Percentiles rank a stretch among this genome's conserved stretches.
phyloP scores from a whole-genome alignment of 345 rosid genomes.

The Hypericum perforatum region DNA sequence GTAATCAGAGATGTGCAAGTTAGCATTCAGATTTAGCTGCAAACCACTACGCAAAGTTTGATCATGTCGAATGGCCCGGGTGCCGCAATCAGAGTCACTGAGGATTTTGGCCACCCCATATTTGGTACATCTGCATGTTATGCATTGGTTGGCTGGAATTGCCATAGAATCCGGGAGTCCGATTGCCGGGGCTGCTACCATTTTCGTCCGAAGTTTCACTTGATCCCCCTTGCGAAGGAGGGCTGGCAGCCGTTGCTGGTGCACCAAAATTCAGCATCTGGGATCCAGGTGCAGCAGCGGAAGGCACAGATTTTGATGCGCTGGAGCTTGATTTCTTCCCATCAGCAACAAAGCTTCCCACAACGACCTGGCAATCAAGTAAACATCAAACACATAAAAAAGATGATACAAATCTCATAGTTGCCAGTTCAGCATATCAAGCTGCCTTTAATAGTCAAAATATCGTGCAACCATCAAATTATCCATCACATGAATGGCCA shows the following conservation, averaged over 20 bases:
- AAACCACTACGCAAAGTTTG: too few species aligned
- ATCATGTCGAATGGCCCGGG: not conserved
- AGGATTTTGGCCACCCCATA: slow-evolving; percentile 42
- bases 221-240: slow-evolving; percentile 59
- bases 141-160: slow-evolving; percentile 36
- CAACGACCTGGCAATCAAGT: slow-evolving; percentile 44
- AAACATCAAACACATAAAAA: too few species aligned
- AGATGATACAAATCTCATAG: not conserved
- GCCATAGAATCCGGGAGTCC: slow-evolving; percentile 26
- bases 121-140: slow-evolving; percentile 53
- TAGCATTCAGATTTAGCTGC: too few species aligned
- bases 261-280: slow-evolving; percentile 53
- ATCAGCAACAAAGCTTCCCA: slow-evolving; percentile 75
- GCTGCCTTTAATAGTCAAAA: too few species aligned
- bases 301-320: slow-evolving; percentile 40
- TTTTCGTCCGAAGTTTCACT: slow-evolving; percentile 74
- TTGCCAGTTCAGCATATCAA: not conserved
- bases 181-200: slow-evolving; percentile 38
- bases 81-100: slow-evolving; percentile 30
- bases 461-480: too few species aligned
- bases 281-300: slow-evolving; percentile 30
- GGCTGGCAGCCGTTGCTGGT: slow-evolving; percentile 38
- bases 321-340: slow-evolving; percentile 40
- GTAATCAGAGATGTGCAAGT: too few species aligned
- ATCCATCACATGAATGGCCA: too few species aligned